Evolutionary conservation across 2,329 filamentous ascomycete genomes (phyloP), one percentile per base, ranked within the genome.

Genomic region (Ophiostoma novo-ulmi): DNA sequence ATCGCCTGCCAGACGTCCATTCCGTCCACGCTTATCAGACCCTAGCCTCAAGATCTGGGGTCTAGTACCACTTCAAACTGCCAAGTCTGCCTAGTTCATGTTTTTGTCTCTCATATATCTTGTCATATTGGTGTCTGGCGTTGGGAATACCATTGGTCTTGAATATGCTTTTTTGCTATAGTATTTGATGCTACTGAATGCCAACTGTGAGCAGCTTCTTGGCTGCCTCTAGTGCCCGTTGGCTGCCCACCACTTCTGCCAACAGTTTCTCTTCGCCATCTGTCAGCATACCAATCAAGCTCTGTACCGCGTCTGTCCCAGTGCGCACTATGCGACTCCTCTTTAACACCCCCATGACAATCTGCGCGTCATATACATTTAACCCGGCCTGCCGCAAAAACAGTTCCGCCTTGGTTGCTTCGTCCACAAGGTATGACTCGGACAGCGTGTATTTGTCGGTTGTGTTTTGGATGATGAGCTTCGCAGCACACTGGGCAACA

Each of bases 351-450:
- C 79, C 80, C 44, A 91, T 79, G 1, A 92, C 81, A 11, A 82
- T 81, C 76, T 93, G 90, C 2, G 91, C 91, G 2, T 90, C 90
- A 76, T 87, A 92, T 0, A 86, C 84, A 77, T 94, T 93, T 76
- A 93, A 78, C 0, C 91, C 91, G 1, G 85, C 83, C 35, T 83
- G 81, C 17, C 90, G 82, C 35, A 94, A 80, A 73, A 91, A 90
- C 11, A 87, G 65, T 77, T 93, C 91, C 88, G 88, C 91, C 44
- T 81, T 77, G 0, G 88, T 89, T 78, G 92, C 89, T 0, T 87
- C 84, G 20, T 85, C 78, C 8, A 85, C 75, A 39, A 87, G 76
- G 39, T 77, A 70, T 1, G 75, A 72, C 39, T 77, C 73, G 4
- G 75, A 70, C 1, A 20, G 3, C 14, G 20, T 38, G 22, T 83